A percentile compares a stretch with the other conserved stretches of the same genome.
Evolutionary conservation across 2,329 filamentous ascomycete genomes (phyloP).

Genomic region (Pseudogymnoascus sp.): DNA sequence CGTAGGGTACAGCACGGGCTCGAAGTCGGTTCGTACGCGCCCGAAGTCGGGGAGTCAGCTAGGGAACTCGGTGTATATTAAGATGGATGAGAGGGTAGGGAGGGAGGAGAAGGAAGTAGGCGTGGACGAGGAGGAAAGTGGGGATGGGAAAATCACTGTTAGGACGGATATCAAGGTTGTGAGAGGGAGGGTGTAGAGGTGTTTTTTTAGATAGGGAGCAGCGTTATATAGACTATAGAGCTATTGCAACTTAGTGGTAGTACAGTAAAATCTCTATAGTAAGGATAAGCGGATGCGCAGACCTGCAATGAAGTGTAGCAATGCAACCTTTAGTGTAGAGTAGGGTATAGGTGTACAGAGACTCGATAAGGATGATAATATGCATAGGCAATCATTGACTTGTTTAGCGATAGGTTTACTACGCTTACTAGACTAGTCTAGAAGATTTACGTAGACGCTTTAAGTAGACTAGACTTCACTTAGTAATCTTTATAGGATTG

Average conservation of each 20-base stretch:
- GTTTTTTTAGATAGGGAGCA: neutral
- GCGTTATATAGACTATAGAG: neutral
- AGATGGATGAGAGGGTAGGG: slow-evolving; percentile 10
- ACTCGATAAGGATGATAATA: neutral
- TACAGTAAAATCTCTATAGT: neutral
- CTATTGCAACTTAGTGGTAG: neutral
- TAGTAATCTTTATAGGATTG: neutral
- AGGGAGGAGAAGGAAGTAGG: neutral
- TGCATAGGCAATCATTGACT: neutral
- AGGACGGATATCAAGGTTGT: neutral
- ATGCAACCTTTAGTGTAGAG: no score
- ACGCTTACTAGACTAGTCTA: slow-evolving; percentile 14
- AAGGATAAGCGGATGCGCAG: no score
- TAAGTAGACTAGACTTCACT: neutral
- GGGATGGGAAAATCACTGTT: neutral
- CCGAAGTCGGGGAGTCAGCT: slow-evolving; percentile 11
- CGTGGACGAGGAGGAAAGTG: neutral
- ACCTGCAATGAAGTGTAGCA: no score
- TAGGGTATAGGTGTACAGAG: no score
- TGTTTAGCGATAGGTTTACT: slow-evolving; percentile 15
- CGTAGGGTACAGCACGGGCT: neutral
- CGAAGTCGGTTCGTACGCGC: neutral
- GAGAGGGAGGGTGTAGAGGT: neutral
- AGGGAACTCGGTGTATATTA: slow-evolving; percentile 2
- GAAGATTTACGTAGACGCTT: neutral